A percentile compares a stretch with the other conserved stretches of the same genome.
phyloP scores from a whole-genome alignment of 257 asterid species.

The Verbascum thapsus region DNA sequence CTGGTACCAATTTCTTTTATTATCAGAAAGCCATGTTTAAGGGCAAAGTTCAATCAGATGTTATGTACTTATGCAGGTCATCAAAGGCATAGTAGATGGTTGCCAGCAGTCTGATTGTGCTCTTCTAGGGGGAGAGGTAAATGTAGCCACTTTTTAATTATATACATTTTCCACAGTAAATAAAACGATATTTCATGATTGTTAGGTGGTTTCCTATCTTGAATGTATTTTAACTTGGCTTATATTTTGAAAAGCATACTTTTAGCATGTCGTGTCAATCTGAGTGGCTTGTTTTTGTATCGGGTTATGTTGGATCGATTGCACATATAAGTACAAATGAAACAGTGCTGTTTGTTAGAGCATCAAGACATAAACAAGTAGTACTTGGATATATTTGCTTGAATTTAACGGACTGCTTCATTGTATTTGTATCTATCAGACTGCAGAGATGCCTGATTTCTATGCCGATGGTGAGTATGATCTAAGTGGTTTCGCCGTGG shows the following conservation, averaged over 20 bases:
- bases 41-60: neutral
- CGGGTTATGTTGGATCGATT: no score
- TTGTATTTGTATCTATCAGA: conserved; percentile 57
- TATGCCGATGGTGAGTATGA: conserved; percentile 94
- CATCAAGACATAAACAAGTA: no score
- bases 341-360: neutral
- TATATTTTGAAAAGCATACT: no score
- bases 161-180: conserved; percentile 1
- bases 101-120: conserved; percentile 84
- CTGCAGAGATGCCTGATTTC: conserved; percentile 98
- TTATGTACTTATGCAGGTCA: conserved; percentile 59
- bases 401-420: conserved; percentile 16
- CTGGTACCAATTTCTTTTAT: neutral
- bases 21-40: neutral
- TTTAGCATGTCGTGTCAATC: no score
- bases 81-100: conserved; percentile 91
- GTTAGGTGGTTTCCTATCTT: no score
- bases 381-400: neutral
- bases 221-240: no score
- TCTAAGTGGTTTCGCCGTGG: conserved; percentile 94
- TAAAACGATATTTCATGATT: conserved; percentile 1
- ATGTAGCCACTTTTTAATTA: neutral
- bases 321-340: neutral
- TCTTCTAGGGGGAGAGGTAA: conserved; percentile 98
- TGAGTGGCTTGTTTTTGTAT: no score